phyloP scores from a whole-genome alignment of 2,329 filamentous ascomycete genomes.

The Colletotrichum siamense region DNA sequence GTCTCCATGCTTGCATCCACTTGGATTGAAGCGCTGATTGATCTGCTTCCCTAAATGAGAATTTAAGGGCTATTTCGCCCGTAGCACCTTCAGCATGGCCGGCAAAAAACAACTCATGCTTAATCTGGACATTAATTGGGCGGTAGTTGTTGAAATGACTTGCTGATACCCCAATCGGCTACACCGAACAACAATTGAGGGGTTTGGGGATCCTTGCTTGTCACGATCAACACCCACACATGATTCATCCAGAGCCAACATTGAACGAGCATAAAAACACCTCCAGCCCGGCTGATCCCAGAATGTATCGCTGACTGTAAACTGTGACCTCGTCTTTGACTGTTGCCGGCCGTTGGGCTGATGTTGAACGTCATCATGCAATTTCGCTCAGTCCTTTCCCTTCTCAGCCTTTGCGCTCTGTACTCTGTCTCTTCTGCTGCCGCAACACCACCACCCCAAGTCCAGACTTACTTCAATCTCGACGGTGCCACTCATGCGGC shows the following conservation, averaged over 20 bases:
- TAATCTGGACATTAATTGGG: neutral
- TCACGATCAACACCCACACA: neutral
- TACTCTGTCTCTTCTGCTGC: neutral
- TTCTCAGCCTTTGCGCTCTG: neutral
- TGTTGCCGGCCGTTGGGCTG: neutral
- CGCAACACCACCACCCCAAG: neutral
- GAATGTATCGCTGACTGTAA: neutral
- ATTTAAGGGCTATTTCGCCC: neutral
- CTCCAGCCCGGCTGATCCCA: neutral
- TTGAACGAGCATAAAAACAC: neutral
- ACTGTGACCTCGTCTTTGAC: neutral
- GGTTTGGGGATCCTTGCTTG: neutral
- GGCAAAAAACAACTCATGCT: neutral
- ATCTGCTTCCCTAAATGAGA: neutral
- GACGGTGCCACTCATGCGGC: neutral
- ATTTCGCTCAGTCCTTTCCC: neutral
- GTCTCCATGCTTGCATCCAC: neutral
- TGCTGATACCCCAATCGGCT: neutral
- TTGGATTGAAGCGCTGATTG: neutral
- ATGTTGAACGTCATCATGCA: neutral
- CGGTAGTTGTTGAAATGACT: neutral
- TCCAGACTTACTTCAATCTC: slow-evolving; percentile 3
- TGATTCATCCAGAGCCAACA: neutral
- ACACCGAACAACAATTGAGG: neutral
- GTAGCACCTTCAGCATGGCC: neutral